Evolutionary conservation across 2,329 filamentous ascomycete species (phyloP), one percentile per base, ranked within the genome.

Genomic region (Sphaerulina populicola): DNA sequence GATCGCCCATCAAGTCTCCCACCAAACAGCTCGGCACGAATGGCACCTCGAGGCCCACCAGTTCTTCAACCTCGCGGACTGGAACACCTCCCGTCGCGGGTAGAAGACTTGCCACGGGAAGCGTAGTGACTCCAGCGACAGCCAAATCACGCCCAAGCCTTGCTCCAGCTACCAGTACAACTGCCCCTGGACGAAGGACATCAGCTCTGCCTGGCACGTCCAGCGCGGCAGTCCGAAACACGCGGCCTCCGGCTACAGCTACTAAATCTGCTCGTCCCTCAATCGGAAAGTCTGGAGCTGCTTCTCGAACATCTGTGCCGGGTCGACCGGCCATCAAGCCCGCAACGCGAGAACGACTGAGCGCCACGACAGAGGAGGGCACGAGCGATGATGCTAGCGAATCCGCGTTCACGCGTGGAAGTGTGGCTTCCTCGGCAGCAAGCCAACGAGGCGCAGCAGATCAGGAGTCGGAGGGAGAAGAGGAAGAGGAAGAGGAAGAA

Each of bases 1-100:
- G 89, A 82, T 88, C 84, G 52, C 86, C 87, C 2, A 83, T 80
- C 0, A 90, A 87, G 62, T 90, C 86, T 1, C 87, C 87, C 1
- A 87, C 84, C 2, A 93, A 93, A 64, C 84, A 86, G 60, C 67
- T 86, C 41, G 74, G 68, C 35, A 71, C 53, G 12, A 62, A 60
- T 53, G 59, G 81, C 1, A 69, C 71, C 3, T 78, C 82, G 1
- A 82, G 78, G 59, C 68, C 76, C 4, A 72, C 76, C 1, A 78
- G 78, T 59, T 67, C 76, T 6, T 72, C 76, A 1, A 78, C 75
- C 1, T 83, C 84, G 37, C 74, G 83, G 60, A 86, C 81, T 10
- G 77, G 71, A 36, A 86, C 82, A 2, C 81, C 85, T 1, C 78
- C 81, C 37, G 81, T 78, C 60, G 68, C 68, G 14, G 54, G 53